A percentile compares a stretch with the other conserved stretches of the same genome.
Conservation (phyloP, 352 stramenopile species). For the Thalassiosira oceanica region DNA sequence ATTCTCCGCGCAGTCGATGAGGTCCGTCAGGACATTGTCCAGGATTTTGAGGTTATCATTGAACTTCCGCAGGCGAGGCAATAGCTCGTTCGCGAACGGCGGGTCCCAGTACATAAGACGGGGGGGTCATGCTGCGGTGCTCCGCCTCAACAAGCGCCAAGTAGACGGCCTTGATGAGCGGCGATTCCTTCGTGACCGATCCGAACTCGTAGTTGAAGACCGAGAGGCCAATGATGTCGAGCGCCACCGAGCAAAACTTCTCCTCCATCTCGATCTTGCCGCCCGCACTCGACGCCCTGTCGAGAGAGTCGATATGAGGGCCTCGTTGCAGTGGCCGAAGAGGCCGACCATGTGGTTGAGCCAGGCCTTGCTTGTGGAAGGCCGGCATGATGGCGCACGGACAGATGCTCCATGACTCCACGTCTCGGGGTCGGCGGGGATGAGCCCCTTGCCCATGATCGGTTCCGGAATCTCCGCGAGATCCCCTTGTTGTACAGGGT, state of each 20-base stretch:
- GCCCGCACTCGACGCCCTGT: no score
- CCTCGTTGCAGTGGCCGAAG: constrained; percentile 76
- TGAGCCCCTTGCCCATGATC: constrained; percentile 87
- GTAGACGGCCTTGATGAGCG: constrained; percentile 86
- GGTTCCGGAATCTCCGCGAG: constrained; percentile 86
- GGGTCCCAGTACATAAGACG: constrained; percentile 88
- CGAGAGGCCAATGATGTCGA: constrained; percentile 88
- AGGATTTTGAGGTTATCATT: constrained; percentile 83
- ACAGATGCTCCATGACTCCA: no score
- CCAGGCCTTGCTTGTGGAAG: constrained; percentile 88
- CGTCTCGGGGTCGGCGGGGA: constrained; percentile 84
- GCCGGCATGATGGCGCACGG: constrained; percentile 81
- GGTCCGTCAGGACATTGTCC: constrained; percentile 83
- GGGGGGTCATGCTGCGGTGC: constrained; percentile 79
- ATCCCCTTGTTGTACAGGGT: no score
- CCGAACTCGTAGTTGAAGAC: constrained; percentile 89
- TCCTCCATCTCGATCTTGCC: constrained; percentile 84
- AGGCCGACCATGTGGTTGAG: constrained; percentile 83
- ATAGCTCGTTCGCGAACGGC: constrained; percentile 80
- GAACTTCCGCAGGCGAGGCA: constrained; percentile 83
- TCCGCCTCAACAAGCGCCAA: constrained; percentile 83
- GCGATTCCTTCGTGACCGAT: constrained; percentile 83
- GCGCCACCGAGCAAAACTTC: constrained; percentile 83
- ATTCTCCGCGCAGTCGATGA: constrained; percentile 81
- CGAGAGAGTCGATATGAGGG: constrained; percentile 66